Conservation (phyloP, 2,329 filamentous ascomycete species). For the Apiospora pterosperma region DNA sequence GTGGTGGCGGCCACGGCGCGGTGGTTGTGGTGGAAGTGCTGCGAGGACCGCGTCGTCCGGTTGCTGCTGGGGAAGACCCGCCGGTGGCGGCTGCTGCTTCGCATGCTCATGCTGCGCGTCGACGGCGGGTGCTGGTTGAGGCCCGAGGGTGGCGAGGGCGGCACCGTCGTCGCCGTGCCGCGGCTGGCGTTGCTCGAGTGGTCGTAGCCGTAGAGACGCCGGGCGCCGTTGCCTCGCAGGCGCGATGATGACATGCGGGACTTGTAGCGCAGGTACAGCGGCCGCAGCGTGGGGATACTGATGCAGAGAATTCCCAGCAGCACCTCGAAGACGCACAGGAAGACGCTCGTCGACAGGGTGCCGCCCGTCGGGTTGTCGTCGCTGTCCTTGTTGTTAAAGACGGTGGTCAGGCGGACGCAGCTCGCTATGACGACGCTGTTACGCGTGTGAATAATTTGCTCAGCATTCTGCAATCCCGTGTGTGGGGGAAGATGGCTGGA, state of each 20-base stretch:
- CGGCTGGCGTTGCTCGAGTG: not conserved
- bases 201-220: not conserved
- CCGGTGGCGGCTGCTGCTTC: not conserved
- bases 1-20: not conserved
- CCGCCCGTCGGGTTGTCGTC: not conserved
- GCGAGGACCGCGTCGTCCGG: not conserved
- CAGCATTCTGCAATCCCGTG: not conserved
- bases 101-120: not conserved
- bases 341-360: not conserved
- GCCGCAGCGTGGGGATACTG: conserved; percentile 6
- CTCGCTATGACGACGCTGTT: not conserved
- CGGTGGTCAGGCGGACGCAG: conserved; percentile 3
- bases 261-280: not conserved
- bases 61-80: not conserved
- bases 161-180: not conserved
- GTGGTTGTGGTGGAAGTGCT: not conserved
- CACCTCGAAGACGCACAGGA: conserved; percentile 7
- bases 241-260: not conserved
- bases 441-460: not conserved
- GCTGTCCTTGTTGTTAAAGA: not conserved
- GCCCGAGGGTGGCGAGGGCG: not conserved
- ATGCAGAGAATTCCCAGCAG: conserved; percentile 3
- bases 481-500: not conserved
- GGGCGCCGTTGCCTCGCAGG: not conserved
- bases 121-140: not conserved